phyloP scores from a whole-genome alignment of 257 asterid species.

The Datura wrightii region DNA sequence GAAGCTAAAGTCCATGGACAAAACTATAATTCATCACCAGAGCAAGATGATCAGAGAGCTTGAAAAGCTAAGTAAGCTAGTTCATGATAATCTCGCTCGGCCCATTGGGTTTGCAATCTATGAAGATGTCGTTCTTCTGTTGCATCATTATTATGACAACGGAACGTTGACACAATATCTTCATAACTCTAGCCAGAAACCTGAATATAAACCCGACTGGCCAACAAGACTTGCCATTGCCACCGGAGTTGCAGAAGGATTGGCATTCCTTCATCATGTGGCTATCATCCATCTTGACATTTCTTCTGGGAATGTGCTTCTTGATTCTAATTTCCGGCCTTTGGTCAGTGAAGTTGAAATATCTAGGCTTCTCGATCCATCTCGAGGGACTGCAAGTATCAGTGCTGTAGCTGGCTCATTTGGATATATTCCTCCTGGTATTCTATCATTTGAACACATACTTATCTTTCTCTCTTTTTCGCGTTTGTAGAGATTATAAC shows the following conservation, averaged over 20 bases:
- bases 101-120: conserved; percentile 83
- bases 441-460: conserved; percentile 13
- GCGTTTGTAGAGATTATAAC: background rate
- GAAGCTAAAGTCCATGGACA: conserved; percentile 80
- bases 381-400: conserved; percentile 94
- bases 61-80: conserved; percentile 81
- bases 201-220: conserved; percentile 82
- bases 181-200: conserved; percentile 54
- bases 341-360: conserved; percentile 91
- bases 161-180: conserved; percentile 82
- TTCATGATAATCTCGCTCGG: conserved; percentile 79
- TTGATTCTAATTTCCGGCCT: conserved; percentile 77
- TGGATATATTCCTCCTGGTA: conserved; percentile 99
- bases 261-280: conserved; percentile 83
- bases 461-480: background rate
- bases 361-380: conserved; percentile 93
- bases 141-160: conserved; percentile 64
- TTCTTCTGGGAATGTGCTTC: conserved; percentile 82
- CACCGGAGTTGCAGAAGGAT: conserved; percentile 90
- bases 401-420: conserved; percentile 99
- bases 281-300: conserved; percentile 95
- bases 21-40: conserved; percentile 67
- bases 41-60: conserved; percentile 92
- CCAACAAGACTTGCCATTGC: conserved; percentile 82
- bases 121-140: conserved; percentile 75